Percentiles rank a stretch among this genome's conserved stretches.
These are phyloP conservation scores for Fragaria vesca DNA, from an alignment of 306 rosid genomes.

Conservation along the genomic window DNA sequence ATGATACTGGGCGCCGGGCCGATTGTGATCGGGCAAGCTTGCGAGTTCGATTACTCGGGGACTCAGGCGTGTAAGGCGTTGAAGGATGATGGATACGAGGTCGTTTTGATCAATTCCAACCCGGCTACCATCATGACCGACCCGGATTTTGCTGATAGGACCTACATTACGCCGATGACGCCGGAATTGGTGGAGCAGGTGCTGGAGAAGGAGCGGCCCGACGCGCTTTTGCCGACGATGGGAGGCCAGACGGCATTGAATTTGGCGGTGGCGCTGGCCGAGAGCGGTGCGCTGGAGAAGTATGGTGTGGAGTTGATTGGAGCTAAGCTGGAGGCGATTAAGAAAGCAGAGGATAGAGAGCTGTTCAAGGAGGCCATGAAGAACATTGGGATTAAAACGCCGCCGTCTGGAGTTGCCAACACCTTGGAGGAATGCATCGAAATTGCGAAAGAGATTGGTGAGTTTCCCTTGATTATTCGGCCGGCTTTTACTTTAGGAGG, in stretches of 20 bases:
- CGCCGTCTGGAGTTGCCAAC: slow-evolving; percentile 75
- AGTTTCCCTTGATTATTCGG: slow-evolving; percentile 75
- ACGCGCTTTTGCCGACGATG: slow-evolving; percentile 91
- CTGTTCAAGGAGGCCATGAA: slow-evolving; percentile 87
- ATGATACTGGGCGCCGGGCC: slow-evolving; percentile 94
- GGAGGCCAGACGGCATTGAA: slow-evolving; percentile 96
- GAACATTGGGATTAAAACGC: slow-evolving; percentile 79
- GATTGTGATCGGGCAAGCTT: slow-evolving; percentile 92
- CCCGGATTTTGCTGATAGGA: slow-evolving; percentile 79
- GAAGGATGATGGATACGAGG: slow-evolving; percentile 85
- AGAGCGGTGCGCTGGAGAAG: slow-evolving; percentile 61
- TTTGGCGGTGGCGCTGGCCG: slow-evolving; percentile 75
- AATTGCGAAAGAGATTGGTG: slow-evolving; percentile 64
- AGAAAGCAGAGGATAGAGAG: slow-evolving; percentile 89
- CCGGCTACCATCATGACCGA: slow-evolving; percentile 99
- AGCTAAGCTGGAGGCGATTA: slow-evolving; percentile 87
- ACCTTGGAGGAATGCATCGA: slow-evolving; percentile 53
- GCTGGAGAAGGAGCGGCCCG: slow-evolving; percentile 78
- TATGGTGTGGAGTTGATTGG: slow-evolving; percentile 84
- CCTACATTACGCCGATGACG: slow-evolving; percentile 90
- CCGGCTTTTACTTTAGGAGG: slow-evolving; percentile 92
- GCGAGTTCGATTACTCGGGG: slow-evolving; percentile 95
- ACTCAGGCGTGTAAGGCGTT: slow-evolving; percentile 96
- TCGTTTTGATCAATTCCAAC: slow-evolving; percentile 78
- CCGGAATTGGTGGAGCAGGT: slow-evolving; percentile 84